These are phyloP conservation scores for Westerdykella aurantiaca DNA, from an alignment of 2,329 filamentous ascomycete species.

Conservation along the genomic window DNA sequence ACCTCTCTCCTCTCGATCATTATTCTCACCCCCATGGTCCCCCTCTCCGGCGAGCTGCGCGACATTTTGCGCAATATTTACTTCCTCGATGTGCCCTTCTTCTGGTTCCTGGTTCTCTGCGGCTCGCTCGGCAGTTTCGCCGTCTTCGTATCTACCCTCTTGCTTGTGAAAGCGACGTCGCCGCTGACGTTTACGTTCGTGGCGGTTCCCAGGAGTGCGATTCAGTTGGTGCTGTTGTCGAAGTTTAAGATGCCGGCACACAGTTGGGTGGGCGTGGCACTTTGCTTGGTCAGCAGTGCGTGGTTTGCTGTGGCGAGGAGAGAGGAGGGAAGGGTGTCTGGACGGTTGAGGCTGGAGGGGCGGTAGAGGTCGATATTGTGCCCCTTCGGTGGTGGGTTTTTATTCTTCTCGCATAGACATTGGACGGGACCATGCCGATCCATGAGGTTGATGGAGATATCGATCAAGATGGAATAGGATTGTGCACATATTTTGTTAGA, in stretches of 20 bases:
- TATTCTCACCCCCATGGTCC: constrained; percentile 45
- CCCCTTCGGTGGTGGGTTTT: too few relatives aligned
- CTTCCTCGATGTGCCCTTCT: constrained; percentile 51
- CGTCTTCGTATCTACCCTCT: constrained; percentile 45
- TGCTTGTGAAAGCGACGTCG: constrained; percentile 47
- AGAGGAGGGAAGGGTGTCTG: constrained; percentile 35
- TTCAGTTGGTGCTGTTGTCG: constrained; percentile 45
- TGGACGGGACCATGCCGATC: too few relatives aligned
- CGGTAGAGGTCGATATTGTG: constrained; percentile 7
- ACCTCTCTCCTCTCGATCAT: constrained; percentile 46
- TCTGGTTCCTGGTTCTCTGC: constrained; percentile 50
- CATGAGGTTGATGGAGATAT: too few relatives aligned
- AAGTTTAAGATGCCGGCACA: constrained; percentile 46
- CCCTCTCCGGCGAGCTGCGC: constrained; percentile 46
- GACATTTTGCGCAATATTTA: constrained; percentile 50
- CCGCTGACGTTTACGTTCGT: constrained; percentile 48
- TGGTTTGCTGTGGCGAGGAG: constrained; percentile 46
- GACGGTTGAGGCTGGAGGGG: constrained; percentile 31
- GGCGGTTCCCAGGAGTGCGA: constrained; percentile 45
- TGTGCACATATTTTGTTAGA: too few relatives aligned
- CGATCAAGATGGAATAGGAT: too few relatives aligned
- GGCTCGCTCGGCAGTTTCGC: constrained; percentile 45
- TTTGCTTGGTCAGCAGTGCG: constrained; percentile 47
- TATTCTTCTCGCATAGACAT: too few relatives aligned
- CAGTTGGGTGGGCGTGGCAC: constrained; percentile 47